A percentile compares a stretch with the other conserved stretches of the same genome.
Evolutionary conservation across 306 rosid species (phyloP).

Genomic region (Cotoneaster glaucophyllus): DNA sequence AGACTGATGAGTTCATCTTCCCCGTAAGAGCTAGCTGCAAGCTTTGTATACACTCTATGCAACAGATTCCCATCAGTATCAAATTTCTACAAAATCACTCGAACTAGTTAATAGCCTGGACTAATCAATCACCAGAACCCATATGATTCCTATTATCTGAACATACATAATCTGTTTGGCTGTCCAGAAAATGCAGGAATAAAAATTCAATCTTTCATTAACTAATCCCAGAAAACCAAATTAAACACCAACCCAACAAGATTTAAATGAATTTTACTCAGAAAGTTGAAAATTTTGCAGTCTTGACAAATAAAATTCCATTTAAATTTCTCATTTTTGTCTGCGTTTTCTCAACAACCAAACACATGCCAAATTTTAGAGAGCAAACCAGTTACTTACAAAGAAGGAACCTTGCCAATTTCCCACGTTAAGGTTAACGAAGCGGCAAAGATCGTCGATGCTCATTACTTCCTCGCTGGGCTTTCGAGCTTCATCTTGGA

Average conservation of each 20-base stretch:
- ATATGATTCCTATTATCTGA: background rate
- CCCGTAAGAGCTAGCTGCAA: conserved; percentile 82
- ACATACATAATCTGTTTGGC: background rate
- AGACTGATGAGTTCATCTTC: conserved; percentile 91
- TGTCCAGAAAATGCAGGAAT: background rate
- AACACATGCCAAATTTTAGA: background rate
- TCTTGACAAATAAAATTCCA: background rate
- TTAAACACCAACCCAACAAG: background rate
- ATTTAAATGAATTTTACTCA: background rate
- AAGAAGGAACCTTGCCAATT: conserved; percentile 89
- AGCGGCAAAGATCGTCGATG: conserved; percentile 60
- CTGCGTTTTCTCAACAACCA: background rate
- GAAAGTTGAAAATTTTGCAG: background rate
- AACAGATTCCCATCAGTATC: conserved; percentile 68
- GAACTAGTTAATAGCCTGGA: background rate
- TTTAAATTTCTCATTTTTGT: background rate
- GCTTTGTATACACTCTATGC: conserved; percentile 74
- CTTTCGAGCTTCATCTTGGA: conserved; percentile 30
- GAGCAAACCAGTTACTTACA: conserved; percentile 29
- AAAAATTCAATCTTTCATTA: background rate
- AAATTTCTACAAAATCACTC: conserved; percentile 52
- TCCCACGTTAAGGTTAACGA: conserved; percentile 58
- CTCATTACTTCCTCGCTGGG: conserved; percentile 51
- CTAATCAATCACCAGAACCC: background rate
- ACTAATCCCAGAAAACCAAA: background rate